These are phyloP conservation scores for Trametes sp. DNA, from an alignment of 1,284 basidiomycete genomes.

Conservation along the genomic window DNA sequence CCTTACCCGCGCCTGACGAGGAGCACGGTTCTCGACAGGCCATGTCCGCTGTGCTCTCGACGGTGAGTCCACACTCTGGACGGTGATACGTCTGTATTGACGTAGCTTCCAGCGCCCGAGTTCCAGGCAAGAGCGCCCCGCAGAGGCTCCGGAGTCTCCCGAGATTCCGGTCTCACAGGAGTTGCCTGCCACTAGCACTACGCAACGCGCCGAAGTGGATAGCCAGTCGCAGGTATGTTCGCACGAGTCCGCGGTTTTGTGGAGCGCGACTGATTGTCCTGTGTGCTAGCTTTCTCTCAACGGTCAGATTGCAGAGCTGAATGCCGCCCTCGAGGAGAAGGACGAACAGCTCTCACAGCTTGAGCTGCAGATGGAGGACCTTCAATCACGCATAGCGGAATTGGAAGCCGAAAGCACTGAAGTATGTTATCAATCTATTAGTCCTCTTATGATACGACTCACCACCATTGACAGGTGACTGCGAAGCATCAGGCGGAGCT, in stretches of 20 bases:
- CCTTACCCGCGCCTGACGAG: conserved; percentile 12
- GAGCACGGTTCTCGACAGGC: conserved; percentile 12
- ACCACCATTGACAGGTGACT: conserved; percentile 1
- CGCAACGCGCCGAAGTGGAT: conserved; percentile 36
- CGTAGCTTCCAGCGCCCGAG: neutral
- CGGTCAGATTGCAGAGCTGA: conserved; percentile 27
- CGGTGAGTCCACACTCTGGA: conserved; percentile 15
- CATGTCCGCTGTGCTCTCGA: conserved; percentile 5
- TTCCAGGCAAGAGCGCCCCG: neutral
- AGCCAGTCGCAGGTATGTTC: conserved; percentile 35
- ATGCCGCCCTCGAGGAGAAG: conserved; percentile 30
- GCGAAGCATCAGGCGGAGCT: conserved; percentile 17
- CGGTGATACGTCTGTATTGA: neutral
- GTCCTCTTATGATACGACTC: neutral
- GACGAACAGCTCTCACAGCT: conserved; percentile 25
- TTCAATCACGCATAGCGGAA: conserved; percentile 17
- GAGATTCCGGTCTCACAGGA: conserved; percentile 15
- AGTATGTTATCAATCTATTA: neutral
- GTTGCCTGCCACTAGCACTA: conserved; percentile 32
- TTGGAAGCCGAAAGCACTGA: conserved; percentile 17
- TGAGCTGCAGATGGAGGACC: conserved; percentile 22
- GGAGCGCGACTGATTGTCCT: too few species aligned
- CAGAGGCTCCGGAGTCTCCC: conserved; percentile 8
- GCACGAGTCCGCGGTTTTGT: neutral
- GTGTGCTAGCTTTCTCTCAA: conserved; percentile 5